Evolutionary conservation across 2,329 filamentous ascomycete species (phyloP).

Genomic region (Alternaria sp.): DNA sequence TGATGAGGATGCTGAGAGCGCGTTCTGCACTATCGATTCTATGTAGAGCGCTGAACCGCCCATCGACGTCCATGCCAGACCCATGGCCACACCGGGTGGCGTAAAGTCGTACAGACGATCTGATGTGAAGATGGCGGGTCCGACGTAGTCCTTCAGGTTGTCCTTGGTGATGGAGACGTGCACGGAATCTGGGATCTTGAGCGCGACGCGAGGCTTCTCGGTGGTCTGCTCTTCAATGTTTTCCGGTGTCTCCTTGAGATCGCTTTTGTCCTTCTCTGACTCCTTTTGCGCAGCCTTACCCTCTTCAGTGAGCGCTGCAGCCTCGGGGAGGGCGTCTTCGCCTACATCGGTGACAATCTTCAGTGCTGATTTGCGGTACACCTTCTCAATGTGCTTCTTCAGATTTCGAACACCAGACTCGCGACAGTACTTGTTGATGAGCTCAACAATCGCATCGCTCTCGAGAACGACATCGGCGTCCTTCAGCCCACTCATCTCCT

Average conservation of each 20-base stretch:
- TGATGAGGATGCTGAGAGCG: constrained; percentile 73
- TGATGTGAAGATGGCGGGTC: constrained; percentile 92
- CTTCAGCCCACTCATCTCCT: constrained; percentile 88
- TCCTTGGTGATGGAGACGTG: constrained; percentile 86
- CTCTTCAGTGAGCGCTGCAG: constrained; percentile 81
- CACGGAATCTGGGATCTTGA: constrained; percentile 85
- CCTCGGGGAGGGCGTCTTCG: constrained; percentile 80
- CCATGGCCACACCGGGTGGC: constrained; percentile 95
- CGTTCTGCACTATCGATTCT: constrained; percentile 90
- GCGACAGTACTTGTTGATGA: constrained; percentile 98
- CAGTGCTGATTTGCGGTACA: constrained; percentile 94
- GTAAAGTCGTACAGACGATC: constrained; percentile 94
- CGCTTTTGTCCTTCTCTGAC: constrained; percentile 68
- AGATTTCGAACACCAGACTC: constrained; percentile 96
- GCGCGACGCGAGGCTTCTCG: constrained; percentile 72
- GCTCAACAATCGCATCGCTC: constrained; percentile 87
- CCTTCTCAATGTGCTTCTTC: constrained; percentile 99
- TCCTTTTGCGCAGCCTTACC: constrained; percentile 79
- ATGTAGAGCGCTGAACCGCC: constrained; percentile 96
- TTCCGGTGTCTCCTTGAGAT: constrained; percentile 67
- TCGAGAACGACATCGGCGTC: constrained; percentile 87
- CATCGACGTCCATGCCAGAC: constrained; percentile 96
- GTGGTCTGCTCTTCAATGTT: constrained; percentile 65
- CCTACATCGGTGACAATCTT: constrained; percentile 97
- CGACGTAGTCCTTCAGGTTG: constrained; percentile 95